Conservation (phyloP, 2,329 filamentous ascomycete genomes). For the Dothistroma pini region DNA sequence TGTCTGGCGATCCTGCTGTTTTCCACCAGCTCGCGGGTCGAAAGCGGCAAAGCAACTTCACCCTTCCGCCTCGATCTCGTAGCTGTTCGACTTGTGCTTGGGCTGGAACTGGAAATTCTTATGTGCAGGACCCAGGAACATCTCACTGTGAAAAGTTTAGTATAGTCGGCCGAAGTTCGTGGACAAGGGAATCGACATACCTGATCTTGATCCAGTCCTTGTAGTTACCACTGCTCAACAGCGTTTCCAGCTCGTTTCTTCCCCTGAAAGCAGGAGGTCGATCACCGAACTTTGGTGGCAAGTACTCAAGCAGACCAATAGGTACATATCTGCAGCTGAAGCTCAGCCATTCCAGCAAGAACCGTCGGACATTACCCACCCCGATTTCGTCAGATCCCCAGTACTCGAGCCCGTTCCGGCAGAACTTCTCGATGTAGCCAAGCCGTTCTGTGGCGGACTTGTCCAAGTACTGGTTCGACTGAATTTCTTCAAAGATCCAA, state of each 20-base stretch:
- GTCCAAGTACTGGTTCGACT: constrained; percentile 87
- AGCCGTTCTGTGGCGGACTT: constrained; percentile 88
- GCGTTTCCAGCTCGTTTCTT: constrained; percentile 86
- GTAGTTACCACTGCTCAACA: constrained; percentile 86
- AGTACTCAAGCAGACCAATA: constrained; percentile 77
- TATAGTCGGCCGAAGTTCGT: neutral
- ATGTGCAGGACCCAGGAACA: constrained; percentile 92
- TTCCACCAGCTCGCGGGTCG: neutral
- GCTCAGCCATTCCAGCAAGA: constrained; percentile 92
- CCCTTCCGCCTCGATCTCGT: constrained; percentile 75
- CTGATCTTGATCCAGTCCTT: constrained; percentile 99
- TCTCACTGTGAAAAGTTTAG: constrained; percentile 61
- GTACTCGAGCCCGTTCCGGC: constrained; percentile 81
- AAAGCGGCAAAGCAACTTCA: constrained; percentile 1
- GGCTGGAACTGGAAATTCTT: constrained; percentile 91
- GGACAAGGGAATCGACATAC: constrained; percentile 50
- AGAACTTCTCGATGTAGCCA: constrained; percentile 81
- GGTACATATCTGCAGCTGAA: constrained; percentile 92
- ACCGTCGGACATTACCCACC: constrained; percentile 83
- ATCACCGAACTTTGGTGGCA: constrained; percentile 87
- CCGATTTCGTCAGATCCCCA: constrained; percentile 97
- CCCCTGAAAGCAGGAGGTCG: constrained; percentile 79
- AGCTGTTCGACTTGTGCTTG: constrained; percentile 94
- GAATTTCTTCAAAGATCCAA: constrained; percentile 97
- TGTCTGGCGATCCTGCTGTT: too few species aligned